phyloP scores from a whole-genome alignment of 495 filamentous ascomycete genomes.

The Penicillium simplicissimum region DNA sequence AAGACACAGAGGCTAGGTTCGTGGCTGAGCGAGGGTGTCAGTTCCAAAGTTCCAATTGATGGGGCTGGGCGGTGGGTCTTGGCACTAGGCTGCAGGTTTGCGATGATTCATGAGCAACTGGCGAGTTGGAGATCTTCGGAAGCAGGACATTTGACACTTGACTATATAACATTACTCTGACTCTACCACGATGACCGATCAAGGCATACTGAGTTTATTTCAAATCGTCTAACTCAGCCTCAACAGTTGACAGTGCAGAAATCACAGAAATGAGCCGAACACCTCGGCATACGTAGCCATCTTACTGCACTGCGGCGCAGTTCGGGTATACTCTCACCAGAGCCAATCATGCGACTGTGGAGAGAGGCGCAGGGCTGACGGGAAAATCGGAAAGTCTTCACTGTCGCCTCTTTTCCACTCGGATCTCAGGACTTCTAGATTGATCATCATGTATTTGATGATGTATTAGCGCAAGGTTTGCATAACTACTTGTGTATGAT shows the following conservation, averaged over 20 bases:
- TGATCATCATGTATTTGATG: background rate
- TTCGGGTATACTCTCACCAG: slow-evolving; percentile 7
- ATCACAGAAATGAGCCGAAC: background rate
- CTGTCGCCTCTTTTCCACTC: background rate
- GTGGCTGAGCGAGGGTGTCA: slow-evolving; percentile 9
- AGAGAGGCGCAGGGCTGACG: slow-evolving; percentile 14
- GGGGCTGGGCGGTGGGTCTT: slow-evolving; percentile 21
- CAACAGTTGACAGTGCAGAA: background rate
- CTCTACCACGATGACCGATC: background rate
- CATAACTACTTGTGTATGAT: no score
- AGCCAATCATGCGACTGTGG: slow-evolving; percentile 14
- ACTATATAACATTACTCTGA: background rate
- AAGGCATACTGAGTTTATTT: background rate
- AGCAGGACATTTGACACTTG: no score
- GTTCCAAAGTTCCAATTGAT: slow-evolving; percentile 2
- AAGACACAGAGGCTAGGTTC: background rate
- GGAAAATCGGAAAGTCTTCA: background rate
- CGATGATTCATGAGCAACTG: slow-evolving; percentile 17
- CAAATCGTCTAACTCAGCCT: background rate
- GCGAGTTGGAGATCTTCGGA: background rate
- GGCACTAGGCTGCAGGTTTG: slow-evolving; percentile 27
- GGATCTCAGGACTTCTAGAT: background rate
- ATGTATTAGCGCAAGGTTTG: no score
- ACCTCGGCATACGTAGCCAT: slow-evolving; percentile 1
- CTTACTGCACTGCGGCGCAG: slow-evolving; percentile 8